Conservation (phyloP, 2,329 filamentous ascomycete genomes). For the Botrytis pseudocinerea region DNA sequence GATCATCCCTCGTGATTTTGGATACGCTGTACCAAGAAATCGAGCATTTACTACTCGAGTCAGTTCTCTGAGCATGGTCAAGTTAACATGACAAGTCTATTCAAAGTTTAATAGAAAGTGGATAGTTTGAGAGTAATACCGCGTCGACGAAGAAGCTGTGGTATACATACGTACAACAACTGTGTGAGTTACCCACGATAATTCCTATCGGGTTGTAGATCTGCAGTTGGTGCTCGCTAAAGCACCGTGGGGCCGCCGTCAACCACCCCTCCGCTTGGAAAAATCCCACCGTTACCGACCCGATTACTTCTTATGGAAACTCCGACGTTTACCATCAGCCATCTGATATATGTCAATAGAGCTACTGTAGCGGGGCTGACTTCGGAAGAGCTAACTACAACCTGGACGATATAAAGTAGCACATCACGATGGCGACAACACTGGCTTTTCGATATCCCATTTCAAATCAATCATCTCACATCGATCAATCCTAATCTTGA, state of each 20-base stretch:
- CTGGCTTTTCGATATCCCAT: not conserved
- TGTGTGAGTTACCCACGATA: not conserved
- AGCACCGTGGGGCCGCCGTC: not conserved
- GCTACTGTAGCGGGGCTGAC: not conserved
- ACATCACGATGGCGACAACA: not conserved
- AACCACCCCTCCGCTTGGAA: not conserved
- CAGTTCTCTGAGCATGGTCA: not conserved
- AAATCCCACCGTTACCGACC: slow-evolving; percentile 6
- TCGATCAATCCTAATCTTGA: not conserved
- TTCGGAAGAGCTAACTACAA: not conserved
- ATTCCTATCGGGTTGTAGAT: not conserved
- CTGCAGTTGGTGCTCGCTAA: not conserved
- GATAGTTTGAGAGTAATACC: not conserved
- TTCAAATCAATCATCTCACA: not conserved
- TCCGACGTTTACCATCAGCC: not conserved
- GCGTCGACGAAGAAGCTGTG: not conserved
- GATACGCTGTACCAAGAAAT: not conserved
- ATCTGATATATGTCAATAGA: not conserved
- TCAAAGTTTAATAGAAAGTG: not conserved
- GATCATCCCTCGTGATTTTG: not conserved
- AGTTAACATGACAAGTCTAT: not conserved
- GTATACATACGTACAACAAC: not conserved
- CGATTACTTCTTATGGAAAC: not conserved
- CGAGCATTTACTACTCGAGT: not conserved
- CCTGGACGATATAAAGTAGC: not conserved